phyloP scores from a whole-genome alignment of 352 stramenopile genomes.

The Phytopythium boreale region DNA sequence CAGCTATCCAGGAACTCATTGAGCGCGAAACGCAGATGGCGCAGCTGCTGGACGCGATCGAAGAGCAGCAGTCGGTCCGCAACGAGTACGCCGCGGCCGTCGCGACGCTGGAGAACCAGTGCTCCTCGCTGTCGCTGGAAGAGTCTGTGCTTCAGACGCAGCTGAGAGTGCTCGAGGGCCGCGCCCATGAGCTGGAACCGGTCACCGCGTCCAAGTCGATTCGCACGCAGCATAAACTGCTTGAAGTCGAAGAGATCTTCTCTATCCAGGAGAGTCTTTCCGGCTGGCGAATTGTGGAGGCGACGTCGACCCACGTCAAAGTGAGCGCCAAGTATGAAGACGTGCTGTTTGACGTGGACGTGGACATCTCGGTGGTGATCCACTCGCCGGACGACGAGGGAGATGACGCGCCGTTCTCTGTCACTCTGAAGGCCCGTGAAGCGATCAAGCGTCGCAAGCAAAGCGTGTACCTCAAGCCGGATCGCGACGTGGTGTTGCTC shows the following conservation, averaged over 20 bases:
- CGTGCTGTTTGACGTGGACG: conserved; percentile 39
- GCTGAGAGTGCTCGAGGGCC: conserved; percentile 50
- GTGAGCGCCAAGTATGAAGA: conserved; percentile 48
- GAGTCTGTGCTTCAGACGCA: conserved; percentile 61
- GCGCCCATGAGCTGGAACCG: conserved; percentile 42
- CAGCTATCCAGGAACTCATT: conserved; percentile 63
- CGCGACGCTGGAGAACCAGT: conserved; percentile 51
- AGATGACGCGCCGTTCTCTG: not conserved
- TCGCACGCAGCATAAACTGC: conserved; percentile 33
- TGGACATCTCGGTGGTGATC: conserved; percentile 33
- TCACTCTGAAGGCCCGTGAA: conserved; percentile 20
- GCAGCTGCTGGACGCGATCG: conserved; percentile 67
- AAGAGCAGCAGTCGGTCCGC: conserved; percentile 67
- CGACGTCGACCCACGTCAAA: conserved; percentile 40
- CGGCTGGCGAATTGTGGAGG: conserved; percentile 44
- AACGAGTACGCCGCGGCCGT: conserved; percentile 62
- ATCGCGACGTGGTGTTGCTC: conserved; percentile 43
- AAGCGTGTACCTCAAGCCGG: conserved; percentile 33
- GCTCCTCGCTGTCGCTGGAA: conserved; percentile 59
- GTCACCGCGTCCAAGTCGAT: conserved; percentile 26
- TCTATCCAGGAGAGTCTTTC: conserved; percentile 49
- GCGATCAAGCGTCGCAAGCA: conserved; percentile 26
- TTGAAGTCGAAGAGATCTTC: conserved; percentile 49
- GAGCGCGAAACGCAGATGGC: conserved; percentile 69
- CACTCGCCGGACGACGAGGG: conserved; percentile 13